Evolutionary conservation across 2,329 filamentous ascomycete species (phyloP).

Genomic region (Nemania sp.): DNA sequence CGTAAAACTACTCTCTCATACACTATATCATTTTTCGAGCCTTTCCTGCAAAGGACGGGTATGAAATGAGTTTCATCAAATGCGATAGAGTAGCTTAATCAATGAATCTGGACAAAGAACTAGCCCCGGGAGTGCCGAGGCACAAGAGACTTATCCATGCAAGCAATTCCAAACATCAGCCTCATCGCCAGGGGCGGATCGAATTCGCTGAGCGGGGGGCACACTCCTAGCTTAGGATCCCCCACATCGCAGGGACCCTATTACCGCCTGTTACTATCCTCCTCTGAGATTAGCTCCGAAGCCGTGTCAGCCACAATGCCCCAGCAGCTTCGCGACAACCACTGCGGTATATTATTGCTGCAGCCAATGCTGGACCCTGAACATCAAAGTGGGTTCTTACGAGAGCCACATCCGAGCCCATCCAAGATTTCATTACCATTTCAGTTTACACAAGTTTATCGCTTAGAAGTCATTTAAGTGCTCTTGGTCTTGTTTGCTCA

Average conservation of each 20-base stretch:
- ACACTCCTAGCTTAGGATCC: constrained; percentile 3
- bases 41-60: too few species aligned
- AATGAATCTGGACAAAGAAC: not conserved
- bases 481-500: not conserved
- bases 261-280: too few species aligned
- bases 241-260: too few species aligned
- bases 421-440: not conserved
- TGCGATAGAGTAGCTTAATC: too few species aligned
- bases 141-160: constrained; percentile 13
- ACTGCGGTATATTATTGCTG: not conserved
- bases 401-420: constrained; percentile 9
- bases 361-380: constrained; percentile 1
- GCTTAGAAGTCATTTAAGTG: too few species aligned
- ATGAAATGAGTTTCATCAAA: too few species aligned
- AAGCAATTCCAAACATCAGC: constrained; percentile 20
- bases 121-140: constrained; percentile 18
- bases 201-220: constrained; percentile 13
- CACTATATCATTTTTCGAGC: too few species aligned
- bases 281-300: too few species aligned
- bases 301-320: constrained; percentile 4
- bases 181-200: constrained; percentile 22
- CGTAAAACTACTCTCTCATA: too few species aligned
- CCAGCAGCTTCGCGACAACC: not conserved
- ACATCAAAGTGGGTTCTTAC: constrained; percentile 1
- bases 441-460: constrained; percentile 15